phyloP scores from a whole-genome alignment of 257 asterid genomes.

The Solanum ahanhuiri region DNA sequence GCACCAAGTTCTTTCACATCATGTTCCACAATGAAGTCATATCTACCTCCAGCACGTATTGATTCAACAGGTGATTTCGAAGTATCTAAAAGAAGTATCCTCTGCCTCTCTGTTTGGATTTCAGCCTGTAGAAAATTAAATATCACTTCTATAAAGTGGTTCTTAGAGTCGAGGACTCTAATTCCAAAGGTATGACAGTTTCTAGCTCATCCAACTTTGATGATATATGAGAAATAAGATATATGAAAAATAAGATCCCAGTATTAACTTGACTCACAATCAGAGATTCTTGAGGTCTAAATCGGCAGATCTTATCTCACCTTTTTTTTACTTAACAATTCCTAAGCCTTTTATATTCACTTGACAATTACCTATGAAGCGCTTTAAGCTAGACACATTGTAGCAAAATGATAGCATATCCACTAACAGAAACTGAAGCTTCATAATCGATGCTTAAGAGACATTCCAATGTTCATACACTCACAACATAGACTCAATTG shows the following conservation, averaged over 20 bases:
- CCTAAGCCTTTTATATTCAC: not conserved
- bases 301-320: not conserved
- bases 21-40: constrained; percentile 97
- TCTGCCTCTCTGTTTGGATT: constrained; percentile 95
- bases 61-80: constrained; percentile 91
- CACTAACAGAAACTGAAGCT: not conserved
- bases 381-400: not conserved
- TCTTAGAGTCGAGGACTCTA: not conserved
- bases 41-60: constrained; percentile 92
- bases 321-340: not conserved
- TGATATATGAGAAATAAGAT: not conserved
- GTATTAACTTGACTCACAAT: not conserved
- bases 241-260: not conserved
- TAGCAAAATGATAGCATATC: not conserved
- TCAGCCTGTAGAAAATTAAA: constrained; percentile 61
- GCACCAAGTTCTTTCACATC: constrained; percentile 99
- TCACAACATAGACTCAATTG: not conserved
- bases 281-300: not conserved
- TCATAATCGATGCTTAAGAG: not conserved
- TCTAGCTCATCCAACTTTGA: not conserved
- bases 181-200: not conserved
- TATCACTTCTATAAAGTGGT: not conserved
- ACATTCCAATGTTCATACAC: not conserved
- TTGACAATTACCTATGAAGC: not conserved
- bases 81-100: constrained; percentile 83